Evolutionary conservation across 2,329 filamentous ascomycete genomes (phyloP).

Genomic region (Claviceps digitariae): DNA sequence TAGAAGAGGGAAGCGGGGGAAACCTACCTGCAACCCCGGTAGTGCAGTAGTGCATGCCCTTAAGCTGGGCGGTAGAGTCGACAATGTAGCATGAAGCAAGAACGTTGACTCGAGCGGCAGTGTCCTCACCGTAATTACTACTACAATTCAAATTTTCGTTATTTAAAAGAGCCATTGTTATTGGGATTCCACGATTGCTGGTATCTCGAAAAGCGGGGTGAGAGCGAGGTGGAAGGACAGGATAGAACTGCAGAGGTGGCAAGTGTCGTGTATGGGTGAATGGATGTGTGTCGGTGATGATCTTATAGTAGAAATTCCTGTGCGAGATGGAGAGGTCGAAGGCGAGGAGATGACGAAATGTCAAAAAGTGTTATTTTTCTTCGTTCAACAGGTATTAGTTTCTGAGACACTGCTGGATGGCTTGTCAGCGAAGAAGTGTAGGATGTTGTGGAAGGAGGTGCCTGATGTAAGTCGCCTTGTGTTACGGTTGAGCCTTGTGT

Average conservation of each 20-base stretch:
- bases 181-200: constrained; percentile 13
- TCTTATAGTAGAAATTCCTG: not conserved
- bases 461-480: not conserved
- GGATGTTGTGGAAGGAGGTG: not conserved
- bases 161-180: constrained; percentile 56
- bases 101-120: constrained; percentile 55
- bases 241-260: not conserved
- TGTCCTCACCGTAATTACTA: constrained; percentile 65
- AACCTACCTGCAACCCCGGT: constrained; percentile 63
- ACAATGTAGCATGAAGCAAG: constrained; percentile 88
- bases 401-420: not conserved
- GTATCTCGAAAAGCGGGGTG: constrained; percentile 8
- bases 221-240: constrained; percentile 1
- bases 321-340: not conserved
- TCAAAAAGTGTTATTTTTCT: not conserved
- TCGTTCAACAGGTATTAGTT: not conserved
- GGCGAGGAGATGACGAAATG: not conserved
- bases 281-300: not conserved
- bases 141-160: constrained; percentile 52
- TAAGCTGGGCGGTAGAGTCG: constrained; percentile 56
- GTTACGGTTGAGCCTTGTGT: not conserved
- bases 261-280: not conserved
- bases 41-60: constrained; percentile 92
- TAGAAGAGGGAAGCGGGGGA: not conserved
- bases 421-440: not conserved